A percentile compares a stretch with the other conserved stretches of the same genome.
phyloP scores from a whole-genome alignment of 352 stramenopile species.

The Phytophthora sansomeana region DNA sequence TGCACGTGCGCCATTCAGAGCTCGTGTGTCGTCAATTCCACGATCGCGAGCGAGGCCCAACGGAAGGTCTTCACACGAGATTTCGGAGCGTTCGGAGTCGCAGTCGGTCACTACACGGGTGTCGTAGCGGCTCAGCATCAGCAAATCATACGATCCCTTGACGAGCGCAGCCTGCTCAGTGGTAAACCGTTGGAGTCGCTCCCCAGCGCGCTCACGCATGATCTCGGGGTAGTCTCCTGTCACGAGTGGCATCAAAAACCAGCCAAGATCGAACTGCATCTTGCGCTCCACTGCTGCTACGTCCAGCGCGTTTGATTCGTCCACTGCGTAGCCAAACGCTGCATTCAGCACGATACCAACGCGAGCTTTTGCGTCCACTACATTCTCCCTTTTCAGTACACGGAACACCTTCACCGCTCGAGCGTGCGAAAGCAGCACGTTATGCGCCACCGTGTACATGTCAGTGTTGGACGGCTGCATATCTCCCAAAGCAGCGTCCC shows the following conservation, averaged over 20 bases:
- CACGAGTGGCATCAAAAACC: slow-evolving; percentile 93
- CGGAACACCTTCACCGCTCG: slow-evolving; percentile 87
- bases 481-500: slow-evolving; percentile 46
- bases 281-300: slow-evolving; percentile 77
- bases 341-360: slow-evolving; percentile 95
- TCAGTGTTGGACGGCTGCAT: slow-evolving; percentile 46
- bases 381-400: slow-evolving; percentile 55
- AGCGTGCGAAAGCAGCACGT: slow-evolving; percentile 93
- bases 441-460: slow-evolving; percentile 77
- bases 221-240: slow-evolving; percentile 92
- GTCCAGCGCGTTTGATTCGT: slow-evolving; percentile 55
- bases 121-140: slow-evolving; percentile 96
- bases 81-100: slow-evolving; percentile 35
- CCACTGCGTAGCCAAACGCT: slow-evolving; percentile 80
- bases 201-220: slow-evolving; percentile 87
- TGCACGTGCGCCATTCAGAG: slow-evolving; percentile 59
- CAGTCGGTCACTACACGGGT: slow-evolving; percentile 64
- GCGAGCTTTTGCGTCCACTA: slow-evolving; percentile 53
- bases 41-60: slow-evolving; percentile 56
- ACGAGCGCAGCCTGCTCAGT: slow-evolving; percentile 73
- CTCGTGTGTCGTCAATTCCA: slow-evolving; percentile 60
- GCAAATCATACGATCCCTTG: slow-evolving; percentile 91
- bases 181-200: slow-evolving; percentile 90
- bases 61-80: slow-evolving; percentile 43
- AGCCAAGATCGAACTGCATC: slow-evolving; percentile 92